Evolutionary conservation across 352 stramenopile species (phyloP).

Genomic region (Pelagophyceae sp.): DNA sequence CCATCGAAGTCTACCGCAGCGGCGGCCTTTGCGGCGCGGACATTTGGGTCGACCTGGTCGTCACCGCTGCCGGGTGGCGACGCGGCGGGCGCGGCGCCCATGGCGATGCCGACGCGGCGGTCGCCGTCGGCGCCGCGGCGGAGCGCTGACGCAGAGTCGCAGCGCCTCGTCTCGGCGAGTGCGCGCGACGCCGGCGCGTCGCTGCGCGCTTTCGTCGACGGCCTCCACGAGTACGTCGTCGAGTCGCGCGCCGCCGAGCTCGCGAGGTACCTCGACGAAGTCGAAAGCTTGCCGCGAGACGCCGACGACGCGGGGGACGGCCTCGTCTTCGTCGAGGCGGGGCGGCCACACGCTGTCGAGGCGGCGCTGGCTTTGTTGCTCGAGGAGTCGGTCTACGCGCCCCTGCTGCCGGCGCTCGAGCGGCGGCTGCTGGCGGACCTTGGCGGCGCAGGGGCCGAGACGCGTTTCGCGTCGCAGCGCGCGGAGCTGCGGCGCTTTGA

Average conservation of each 20-base stretch:
- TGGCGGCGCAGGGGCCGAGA: background rate
- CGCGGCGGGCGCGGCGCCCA: no score
- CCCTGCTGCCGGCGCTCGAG: background rate
- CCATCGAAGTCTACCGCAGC: no score
- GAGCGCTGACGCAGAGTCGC: no score
- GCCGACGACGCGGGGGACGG: no score
- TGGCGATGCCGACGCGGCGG: background rate
- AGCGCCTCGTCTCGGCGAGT: background rate
- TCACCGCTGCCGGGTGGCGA: no score
- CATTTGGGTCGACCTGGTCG: no score
- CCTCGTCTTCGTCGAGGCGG: background rate
- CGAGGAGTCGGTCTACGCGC: background rate
- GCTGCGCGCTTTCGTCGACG: background rate
- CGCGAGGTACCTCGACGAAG: background rate
- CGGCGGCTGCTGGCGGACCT: background rate
- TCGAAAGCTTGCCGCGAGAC: no score
- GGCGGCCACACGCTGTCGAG: background rate
- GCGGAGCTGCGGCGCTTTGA: background rate
- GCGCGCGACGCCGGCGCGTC: background rate
- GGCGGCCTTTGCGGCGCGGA: no score
- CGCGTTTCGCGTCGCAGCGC: background rate
- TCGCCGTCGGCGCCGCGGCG: background rate
- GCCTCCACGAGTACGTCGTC: background rate
- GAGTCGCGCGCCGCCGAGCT: background rate
- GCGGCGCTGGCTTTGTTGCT: background rate